These are phyloP conservation scores for Agapanthus africanus DNA, from an alignment of 106 monocot species.

Conservation along the genomic window DNA sequence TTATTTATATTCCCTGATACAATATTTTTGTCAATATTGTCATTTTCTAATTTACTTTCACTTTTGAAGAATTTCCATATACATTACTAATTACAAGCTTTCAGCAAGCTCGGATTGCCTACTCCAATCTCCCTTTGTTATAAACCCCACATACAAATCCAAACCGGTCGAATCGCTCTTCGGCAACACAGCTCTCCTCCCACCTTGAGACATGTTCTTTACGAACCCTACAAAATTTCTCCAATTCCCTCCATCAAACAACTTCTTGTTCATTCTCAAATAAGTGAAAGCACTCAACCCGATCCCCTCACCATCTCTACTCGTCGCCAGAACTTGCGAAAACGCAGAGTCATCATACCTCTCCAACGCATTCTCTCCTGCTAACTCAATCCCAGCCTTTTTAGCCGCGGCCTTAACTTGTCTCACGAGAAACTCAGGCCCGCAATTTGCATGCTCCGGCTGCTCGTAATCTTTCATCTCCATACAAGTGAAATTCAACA, in stretches of 20 bases:
- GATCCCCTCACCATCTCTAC: constrained; percentile 11
- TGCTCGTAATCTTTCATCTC: constrained; percentile 79
- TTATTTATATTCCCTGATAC: too few species aligned
- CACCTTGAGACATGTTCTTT: constrained; percentile 30
- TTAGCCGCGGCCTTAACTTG: constrained; percentile 46
- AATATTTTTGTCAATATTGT: too few species aligned
- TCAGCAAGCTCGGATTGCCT: constrained; percentile 4
- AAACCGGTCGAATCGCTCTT: constrained; percentile 13
- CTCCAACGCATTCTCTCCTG: constrained; percentile 81
- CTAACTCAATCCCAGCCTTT: constrained; percentile 34
- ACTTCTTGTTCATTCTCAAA: constrained; percentile 61
- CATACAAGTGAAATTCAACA: constrained; percentile 82
- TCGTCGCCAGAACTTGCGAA: constrained; percentile 41
- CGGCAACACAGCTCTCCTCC: constrained; percentile 2
- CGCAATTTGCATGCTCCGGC: constrained; percentile 29
- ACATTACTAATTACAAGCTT: too few species aligned
- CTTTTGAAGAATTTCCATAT: too few species aligned
- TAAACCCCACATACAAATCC: constrained; percentile 25
- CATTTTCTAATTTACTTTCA: too few species aligned
- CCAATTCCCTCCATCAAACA: constrained; percentile 70
- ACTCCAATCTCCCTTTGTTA: constrained; percentile 7
- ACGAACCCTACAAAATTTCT: constrained; percentile 38
- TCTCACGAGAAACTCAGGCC: constrained; percentile 49
- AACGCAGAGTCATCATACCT: constrained; percentile 67
- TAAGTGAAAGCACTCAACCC: constrained; percentile 68